These are phyloP conservation scores for Aureobasidium leucospermi DNA, from an alignment of 2,329 filamentous ascomycete species.

Conservation along the genomic window DNA sequence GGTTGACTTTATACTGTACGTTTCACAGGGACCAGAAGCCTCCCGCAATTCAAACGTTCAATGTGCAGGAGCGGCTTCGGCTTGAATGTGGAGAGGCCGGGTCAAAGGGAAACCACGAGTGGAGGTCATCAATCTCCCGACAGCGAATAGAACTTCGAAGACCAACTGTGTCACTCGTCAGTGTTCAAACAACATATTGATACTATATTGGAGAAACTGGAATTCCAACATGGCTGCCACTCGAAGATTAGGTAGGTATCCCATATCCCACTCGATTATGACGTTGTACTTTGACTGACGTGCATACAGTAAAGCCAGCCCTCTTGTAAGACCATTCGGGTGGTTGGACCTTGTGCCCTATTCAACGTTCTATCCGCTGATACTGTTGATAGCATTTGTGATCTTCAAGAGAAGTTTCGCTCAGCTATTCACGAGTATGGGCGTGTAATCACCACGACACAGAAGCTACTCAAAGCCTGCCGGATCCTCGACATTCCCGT, in stretches of 20 bases:
- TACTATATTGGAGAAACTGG: neutral
- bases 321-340: slow-evolving; percentile 16
- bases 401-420: slow-evolving; percentile 90
- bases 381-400: slow-evolving; percentile 62
- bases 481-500: slow-evolving; percentile 62
- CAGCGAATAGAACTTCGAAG: too few species aligned
- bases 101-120: neutral
- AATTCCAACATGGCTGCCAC: slow-evolving; percentile 13
- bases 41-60: neutral
- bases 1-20: neutral
- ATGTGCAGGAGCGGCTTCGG: neutral
- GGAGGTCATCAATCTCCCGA: neutral
- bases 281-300: slow-evolving; percentile 13
- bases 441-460: slow-evolving; percentile 54
- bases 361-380: neutral
- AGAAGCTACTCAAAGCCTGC: slow-evolving; percentile 45
- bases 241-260: slow-evolving; percentile 16
- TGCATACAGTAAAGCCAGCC: slow-evolving; percentile 18
- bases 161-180: too few species aligned
- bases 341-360: neutral
- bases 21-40: neutral
- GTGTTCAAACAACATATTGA: too few species aligned
- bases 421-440: slow-evolving; percentile 76
- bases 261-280: neutral
- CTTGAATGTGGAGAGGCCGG: slow-evolving; percentile 1